Conservation (phyloP, 2,329 filamentous ascomycete species). For the Zymoseptoria pseudotritici region DNA sequence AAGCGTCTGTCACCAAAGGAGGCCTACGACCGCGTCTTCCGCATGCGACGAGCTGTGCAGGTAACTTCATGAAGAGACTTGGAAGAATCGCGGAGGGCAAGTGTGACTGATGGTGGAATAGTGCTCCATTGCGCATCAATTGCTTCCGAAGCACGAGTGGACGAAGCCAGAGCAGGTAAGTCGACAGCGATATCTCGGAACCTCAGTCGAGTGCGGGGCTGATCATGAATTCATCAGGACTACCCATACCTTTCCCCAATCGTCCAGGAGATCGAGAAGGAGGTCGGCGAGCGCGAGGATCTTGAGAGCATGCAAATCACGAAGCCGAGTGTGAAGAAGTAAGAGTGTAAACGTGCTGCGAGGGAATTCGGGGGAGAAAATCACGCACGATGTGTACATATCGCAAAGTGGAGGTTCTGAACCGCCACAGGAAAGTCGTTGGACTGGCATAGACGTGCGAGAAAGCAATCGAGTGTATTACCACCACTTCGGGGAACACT, state of each 20-base stretch:
- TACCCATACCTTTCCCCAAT: slow-evolving; percentile 58
- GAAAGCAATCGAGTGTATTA: slow-evolving; percentile 13
- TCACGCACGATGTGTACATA: background rate
- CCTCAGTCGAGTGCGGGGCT: background rate
- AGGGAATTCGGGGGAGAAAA: background rate
- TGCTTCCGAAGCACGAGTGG: slow-evolving; percentile 58
- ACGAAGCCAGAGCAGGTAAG: slow-evolving; percentile 60
- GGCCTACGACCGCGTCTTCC: slow-evolving; percentile 94
- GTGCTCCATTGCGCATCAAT: slow-evolving; percentile 59
- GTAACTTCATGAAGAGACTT: slow-evolving; percentile 37
- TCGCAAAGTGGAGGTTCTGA: background rate
- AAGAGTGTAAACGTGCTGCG: slow-evolving; percentile 1
- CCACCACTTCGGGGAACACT: slow-evolving; percentile 1
- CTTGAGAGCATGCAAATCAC: slow-evolving; percentile 59
- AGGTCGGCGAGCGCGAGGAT: slow-evolving; percentile 60
- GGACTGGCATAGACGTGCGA: slow-evolving; percentile 13
- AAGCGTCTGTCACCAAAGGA: slow-evolving; percentile 85
- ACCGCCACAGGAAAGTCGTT: background rate
- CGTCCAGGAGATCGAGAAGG: slow-evolving; percentile 61
- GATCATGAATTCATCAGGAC: slow-evolving; percentile 45
- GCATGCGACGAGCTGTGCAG: slow-evolving; percentile 91
- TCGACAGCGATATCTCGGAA: background rate
- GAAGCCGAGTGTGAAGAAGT: slow-evolving; percentile 30
- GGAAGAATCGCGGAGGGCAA: background rate
- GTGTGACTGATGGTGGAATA: slow-evolving; percentile 29